A percentile compares a stretch with the other conserved stretches of the same genome.
Evolutionary conservation across 1,139 yeast species (phyloP).

Genomic region (Suhomyces kunorum): DNA sequence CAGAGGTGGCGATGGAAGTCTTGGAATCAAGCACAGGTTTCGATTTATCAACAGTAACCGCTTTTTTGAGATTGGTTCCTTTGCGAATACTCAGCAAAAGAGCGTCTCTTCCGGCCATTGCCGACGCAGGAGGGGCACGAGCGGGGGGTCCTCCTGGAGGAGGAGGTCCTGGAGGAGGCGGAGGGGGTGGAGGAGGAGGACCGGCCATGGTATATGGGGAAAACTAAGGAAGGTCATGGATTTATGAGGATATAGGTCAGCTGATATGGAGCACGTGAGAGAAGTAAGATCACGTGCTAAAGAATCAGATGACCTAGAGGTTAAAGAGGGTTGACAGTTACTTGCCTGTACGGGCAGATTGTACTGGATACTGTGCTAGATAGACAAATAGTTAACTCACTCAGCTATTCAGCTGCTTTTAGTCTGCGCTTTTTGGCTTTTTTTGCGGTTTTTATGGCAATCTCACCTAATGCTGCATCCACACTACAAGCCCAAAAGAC

Average conservation of each 20-base stretch:
- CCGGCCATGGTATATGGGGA: constrained; percentile 22
- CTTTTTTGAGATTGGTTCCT: constrained; percentile 73
- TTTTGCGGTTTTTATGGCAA: too few relatives aligned
- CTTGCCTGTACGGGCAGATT: too few relatives aligned
- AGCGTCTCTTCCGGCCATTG: constrained; percentile 67
- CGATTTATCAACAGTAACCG: constrained; percentile 53
- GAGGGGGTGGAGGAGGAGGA: constrained; percentile 24
- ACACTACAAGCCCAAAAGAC: too few relatives aligned
- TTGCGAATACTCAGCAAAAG: constrained; percentile 83
- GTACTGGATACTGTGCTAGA: too few relatives aligned
- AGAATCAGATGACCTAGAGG: too few relatives aligned
- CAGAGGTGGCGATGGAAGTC: constrained; percentile 20
- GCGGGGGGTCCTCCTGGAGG: constrained; percentile 16
- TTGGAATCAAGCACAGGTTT: constrained; percentile 44
- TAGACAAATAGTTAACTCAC: too few relatives aligned
- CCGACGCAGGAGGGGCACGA: constrained; percentile 33
- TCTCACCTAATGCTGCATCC: too few relatives aligned
- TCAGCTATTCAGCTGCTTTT: too few relatives aligned
- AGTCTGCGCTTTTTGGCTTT: too few relatives aligned
- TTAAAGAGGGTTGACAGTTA: too few relatives aligned
- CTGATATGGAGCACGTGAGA: neutral
- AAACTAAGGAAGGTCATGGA: neutral
- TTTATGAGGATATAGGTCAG: constrained; percentile 1
- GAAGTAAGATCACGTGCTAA: too few relatives aligned
- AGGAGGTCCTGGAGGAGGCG: constrained; percentile 15